Conservation (phyloP, 2,329 filamentous ascomycete species). For the Thelonectria blattea region DNA sequence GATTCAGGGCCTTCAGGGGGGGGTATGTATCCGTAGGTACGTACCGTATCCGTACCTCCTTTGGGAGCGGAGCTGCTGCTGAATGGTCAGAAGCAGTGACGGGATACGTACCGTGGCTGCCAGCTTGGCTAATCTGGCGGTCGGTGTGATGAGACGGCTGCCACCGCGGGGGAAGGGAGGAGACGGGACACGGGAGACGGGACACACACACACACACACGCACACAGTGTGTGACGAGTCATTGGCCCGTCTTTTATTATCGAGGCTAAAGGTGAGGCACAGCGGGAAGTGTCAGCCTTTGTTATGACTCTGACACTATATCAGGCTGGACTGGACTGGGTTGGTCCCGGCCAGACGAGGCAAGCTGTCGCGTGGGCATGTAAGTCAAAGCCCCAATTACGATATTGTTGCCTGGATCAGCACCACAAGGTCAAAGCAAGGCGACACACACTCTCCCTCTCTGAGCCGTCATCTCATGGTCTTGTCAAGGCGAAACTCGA, state of each 20-base stretch:
- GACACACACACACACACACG: no score
- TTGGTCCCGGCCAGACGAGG: not conserved
- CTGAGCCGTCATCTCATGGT: not conserved
- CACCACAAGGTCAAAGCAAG: slow-evolving; percentile 1
- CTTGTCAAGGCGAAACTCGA: not conserved
- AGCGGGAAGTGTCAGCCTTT: not conserved
- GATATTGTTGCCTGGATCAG: not conserved
- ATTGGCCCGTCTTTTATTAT: slow-evolving; percentile 9
- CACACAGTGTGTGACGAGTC: slow-evolving; percentile 16
- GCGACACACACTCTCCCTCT: not conserved
- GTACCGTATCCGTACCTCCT: not conserved
- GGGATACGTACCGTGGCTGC: no score
- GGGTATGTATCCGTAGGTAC: no score
- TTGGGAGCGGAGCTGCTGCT: not conserved
- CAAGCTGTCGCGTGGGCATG: slow-evolving; percentile 4
- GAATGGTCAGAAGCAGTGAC: not conserved
- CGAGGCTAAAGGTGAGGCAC: not conserved
- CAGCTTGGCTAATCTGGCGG: not conserved
- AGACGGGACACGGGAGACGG: not conserved
- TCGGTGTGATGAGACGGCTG: not conserved
- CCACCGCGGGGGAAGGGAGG: not conserved
- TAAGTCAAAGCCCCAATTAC: slow-evolving; percentile 2
- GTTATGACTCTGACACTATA: not conserved
- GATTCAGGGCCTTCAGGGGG: slow-evolving; percentile 15
- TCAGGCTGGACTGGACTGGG: not conserved